Conservation (phyloP, 768 basidiomycete species). For the Cystoderma amianthinum region DNA sequence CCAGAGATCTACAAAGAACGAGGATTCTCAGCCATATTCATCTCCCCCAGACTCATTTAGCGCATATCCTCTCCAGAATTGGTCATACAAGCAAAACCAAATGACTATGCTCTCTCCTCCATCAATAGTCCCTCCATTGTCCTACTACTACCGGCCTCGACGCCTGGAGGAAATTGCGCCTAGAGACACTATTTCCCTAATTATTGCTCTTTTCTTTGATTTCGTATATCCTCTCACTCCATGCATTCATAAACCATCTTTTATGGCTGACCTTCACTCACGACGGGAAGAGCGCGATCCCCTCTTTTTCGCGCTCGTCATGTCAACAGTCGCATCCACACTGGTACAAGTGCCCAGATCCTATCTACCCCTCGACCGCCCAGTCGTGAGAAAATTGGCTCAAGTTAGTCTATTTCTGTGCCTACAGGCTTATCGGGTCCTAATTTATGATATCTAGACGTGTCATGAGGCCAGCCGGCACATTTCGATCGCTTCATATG, state of each 20-base stretch:
- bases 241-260: slow-evolving; percentile 85
- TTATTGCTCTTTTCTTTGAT: slow-evolving; percentile 88
- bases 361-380: slow-evolving; percentile 82
- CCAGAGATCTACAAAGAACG: slow-evolving; percentile 31
- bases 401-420: slow-evolving; percentile 24
- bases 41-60: slow-evolving; percentile 48
- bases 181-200: slow-evolving; percentile 71
- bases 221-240: slow-evolving; percentile 91
- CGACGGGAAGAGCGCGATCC: slow-evolving; percentile 82
- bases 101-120: slow-evolving; percentile 32
- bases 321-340: slow-evolving; percentile 84
- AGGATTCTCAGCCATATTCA: slow-evolving; percentile 34
- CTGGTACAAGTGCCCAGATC: slow-evolving; percentile 84
- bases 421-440: slow-evolving; percentile 1
- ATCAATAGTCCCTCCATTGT: slow-evolving; percentile 54
- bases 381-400: slow-evolving; percentile 79
- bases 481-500: slow-evolving; percentile 73
- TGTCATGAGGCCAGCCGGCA: slow-evolving; percentile 81
- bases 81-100: slow-evolving; percentile 66
- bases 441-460: slow-evolving; percentile 29
- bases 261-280: slow-evolving; percentile 82
- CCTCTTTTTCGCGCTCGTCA: slow-evolving; percentile 85
- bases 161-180: slow-evolving; percentile 79
- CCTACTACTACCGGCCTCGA: slow-evolving; percentile 67
- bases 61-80: slow-evolving; percentile 61